phyloP scores from a whole-genome alignment of 495 filamentous ascomycete species.

The Thermothielavioides terrestris region DNA sequence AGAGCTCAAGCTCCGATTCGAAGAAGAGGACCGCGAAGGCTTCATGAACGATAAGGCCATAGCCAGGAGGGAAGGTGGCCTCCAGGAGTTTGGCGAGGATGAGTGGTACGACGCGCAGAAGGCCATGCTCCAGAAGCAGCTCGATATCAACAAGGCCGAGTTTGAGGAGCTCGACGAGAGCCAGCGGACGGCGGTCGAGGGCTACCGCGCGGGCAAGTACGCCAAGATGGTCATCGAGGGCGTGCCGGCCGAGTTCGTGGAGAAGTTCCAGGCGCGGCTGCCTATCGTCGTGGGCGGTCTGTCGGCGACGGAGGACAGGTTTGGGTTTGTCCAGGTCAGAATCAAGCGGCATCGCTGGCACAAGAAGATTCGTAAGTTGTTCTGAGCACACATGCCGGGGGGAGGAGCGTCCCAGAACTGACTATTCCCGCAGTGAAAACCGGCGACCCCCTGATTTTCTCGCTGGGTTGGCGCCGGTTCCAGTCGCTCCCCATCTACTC shows the following conservation, averaged over 20 bases:
- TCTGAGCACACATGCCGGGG: background rate
- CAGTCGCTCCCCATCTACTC: slow-evolving; percentile 88
- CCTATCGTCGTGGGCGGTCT: slow-evolving; percentile 87
- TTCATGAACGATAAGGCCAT: slow-evolving; percentile 77
- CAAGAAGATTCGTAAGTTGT: slow-evolving; percentile 66
- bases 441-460: slow-evolving; percentile 94
- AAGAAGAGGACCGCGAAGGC: slow-evolving; percentile 93
- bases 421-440: slow-evolving; percentile 56
- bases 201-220: slow-evolving; percentile 88
- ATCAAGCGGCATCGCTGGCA: slow-evolving; percentile 98
- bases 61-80: slow-evolving; percentile 47
- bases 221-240: slow-evolving; percentile 79
- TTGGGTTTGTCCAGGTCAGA: slow-evolving; percentile 87
- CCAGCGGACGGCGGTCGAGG: slow-evolving; percentile 74
- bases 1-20: slow-evolving; percentile 87
- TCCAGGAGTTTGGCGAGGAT: slow-evolving; percentile 85
- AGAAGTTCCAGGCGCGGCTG: slow-evolving; percentile 73
- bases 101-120: slow-evolving; percentile 99
- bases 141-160: slow-evolving; percentile 88
- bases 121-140: slow-evolving; percentile 84
- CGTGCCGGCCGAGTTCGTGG: slow-evolving; percentile 84
- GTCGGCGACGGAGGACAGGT: slow-evolving; percentile 84
- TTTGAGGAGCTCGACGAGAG: slow-evolving; percentile 76
- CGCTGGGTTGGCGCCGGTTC: slow-evolving; percentile 93
- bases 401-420: background rate